Evolutionary conservation across 345 rosid species (phyloP).

Genomic region (Pistacia atlantica): DNA sequence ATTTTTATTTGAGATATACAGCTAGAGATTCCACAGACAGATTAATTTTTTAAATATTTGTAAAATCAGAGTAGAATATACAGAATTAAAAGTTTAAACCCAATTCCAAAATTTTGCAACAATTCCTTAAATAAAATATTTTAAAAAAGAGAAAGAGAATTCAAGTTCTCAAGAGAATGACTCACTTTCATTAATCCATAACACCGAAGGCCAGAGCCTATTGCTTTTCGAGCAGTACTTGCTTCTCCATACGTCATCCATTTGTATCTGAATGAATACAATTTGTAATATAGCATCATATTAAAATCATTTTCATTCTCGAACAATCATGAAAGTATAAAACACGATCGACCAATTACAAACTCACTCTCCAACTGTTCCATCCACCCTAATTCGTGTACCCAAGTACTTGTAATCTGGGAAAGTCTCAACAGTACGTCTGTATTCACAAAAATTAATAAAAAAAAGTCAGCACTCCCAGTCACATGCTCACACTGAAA

Average conservation of each 20-base stretch:
- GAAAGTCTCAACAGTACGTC: conserved; percentile 62
- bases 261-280: conserved; percentile 53
- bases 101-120: neutral
- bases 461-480: neutral
- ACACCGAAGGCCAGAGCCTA: conserved; percentile 78
- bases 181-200: conserved; percentile 65
- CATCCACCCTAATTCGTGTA: conserved; percentile 62
- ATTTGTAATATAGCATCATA: conserved; percentile 9
- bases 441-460: conserved; percentile 25
- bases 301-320: neutral
- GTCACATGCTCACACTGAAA: neutral
- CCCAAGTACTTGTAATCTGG: conserved; percentile 80
- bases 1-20: neutral
- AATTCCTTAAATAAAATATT: neutral
- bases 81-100: neutral
- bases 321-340: neutral
- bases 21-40: neutral
- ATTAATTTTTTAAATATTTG: neutral
- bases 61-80: neutral
- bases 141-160: neutral
- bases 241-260: conserved; percentile 95
- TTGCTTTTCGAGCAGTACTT: conserved; percentile 66
- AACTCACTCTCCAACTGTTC: conserved; percentile 85
- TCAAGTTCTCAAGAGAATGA: conserved; percentile 14
- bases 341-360: neutral